Evolutionary conservation across 768 basidiomycete genomes (phyloP), one percentile per base, ranked within the genome.

Genomic region (Suillus lakei): DNA sequence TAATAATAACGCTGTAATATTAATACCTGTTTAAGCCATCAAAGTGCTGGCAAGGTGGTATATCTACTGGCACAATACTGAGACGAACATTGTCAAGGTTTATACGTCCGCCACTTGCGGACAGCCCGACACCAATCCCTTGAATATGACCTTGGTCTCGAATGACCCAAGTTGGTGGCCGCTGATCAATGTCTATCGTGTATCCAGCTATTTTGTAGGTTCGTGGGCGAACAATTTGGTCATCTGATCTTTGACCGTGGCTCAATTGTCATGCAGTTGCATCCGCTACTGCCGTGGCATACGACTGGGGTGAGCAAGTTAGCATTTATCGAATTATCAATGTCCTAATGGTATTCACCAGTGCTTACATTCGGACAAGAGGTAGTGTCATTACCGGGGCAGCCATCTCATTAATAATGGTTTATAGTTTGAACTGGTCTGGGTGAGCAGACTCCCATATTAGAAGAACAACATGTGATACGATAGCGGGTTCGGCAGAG

Each of bases 61-160:
- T 61, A 61, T 61, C 60, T 61, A 30, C n/a, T n/a, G n/a, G 28
- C 60, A 12, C 34, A 7, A 56, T 61, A 30, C n/a, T n/a, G n/a
- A 21, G 41, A 12, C 34, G 13, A 56, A 36, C n/a, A 23, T 21
- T 21, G 30, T 53, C 46, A 13, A 15, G 48, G 21, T 12, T 38
- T 8, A 38, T 23, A n/a, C 34, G n/a, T 30, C n/a, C 34, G 34
- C 36, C 55, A n/a, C 32, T n/a, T 32, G n/a, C 34, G 4, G 54
- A 16, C 36, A 9, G 7, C 28, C 36, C 8, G 36, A 26, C 55
- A 2, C 9, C 16, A 18, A 38, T 15, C 23, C 36, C 9, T 38
- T 16, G 36, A 26, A 56, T 9, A 58, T 38, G 55, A 26, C 55
- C 55, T 18, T 38, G 1, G 15, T 38, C 36, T 58, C 36, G 16